These are phyloP conservation scores for Hypoxylon intermedium DNA, from an alignment of 495 filamentous ascomycete genomes.

Conservation along the genomic window DNA sequence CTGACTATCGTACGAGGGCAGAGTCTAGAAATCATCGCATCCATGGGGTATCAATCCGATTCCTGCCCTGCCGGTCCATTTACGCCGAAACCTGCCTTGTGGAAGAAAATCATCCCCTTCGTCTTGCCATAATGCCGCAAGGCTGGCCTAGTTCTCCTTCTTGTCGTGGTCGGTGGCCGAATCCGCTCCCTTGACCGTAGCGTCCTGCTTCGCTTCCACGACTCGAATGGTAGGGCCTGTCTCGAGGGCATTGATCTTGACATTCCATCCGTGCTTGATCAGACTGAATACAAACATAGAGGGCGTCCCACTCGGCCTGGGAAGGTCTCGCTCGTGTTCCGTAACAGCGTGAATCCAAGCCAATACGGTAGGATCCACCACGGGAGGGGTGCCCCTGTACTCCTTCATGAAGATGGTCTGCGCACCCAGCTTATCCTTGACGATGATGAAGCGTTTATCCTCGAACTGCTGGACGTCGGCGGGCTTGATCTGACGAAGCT, in stretches of 20 bases:
- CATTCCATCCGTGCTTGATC: slow-evolving; percentile 52
- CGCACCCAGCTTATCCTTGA: slow-evolving; percentile 43
- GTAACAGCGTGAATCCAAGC: too few relatives aligned
- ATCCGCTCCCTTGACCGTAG: background rate
- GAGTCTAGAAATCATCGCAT: slow-evolving; percentile 1
- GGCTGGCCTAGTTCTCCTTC: background rate
- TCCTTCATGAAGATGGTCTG: slow-evolving; percentile 66
- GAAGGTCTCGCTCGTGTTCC: too few relatives aligned
- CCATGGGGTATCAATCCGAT: slow-evolving; percentile 12
- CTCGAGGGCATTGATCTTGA: slow-evolving; percentile 53
- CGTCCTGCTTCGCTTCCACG: slow-evolving; percentile 5
- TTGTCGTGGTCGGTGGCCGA: background rate
- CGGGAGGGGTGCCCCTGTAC: too few relatives aligned
- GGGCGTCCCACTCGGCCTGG: background rate
- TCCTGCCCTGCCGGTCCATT: background rate
- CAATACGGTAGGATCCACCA: too few relatives aligned
- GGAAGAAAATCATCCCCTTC: background rate
- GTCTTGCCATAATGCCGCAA: background rate
- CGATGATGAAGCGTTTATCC: slow-evolving; percentile 43
- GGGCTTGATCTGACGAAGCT: slow-evolving; percentile 14
- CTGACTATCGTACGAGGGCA: background rate
- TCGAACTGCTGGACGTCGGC: slow-evolving; percentile 8
- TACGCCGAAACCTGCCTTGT: background rate
- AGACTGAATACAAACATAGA: slow-evolving; percentile 40
- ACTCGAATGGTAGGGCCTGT: slow-evolving; percentile 40